Evolutionary conservation across 768 basidiomycete genomes (phyloP), one percentile per base, ranked within the genome.

Genomic region (Cystobasidium ongulense): DNA sequence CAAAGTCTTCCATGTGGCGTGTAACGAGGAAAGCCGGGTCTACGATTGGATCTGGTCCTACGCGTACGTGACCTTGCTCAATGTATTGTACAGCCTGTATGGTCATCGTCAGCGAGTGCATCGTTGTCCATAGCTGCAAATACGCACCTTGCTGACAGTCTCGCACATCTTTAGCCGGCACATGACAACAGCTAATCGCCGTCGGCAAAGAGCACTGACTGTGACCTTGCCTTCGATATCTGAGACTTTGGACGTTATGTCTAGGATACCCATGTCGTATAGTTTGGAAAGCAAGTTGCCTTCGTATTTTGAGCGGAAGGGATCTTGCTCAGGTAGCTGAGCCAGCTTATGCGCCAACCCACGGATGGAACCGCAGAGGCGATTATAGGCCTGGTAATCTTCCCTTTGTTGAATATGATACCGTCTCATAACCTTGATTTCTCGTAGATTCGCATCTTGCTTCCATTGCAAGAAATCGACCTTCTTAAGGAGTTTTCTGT

Each of bases 391-490:
- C 87, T 89, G 79, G 62, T 64, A 66, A 59, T 79, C 78, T 41
- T 79, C 78, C 29, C 72, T 83, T 82, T 93, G 86, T 79, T 97
- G 94, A 75, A 99, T 86, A 82, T 98, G 96, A 81, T 97, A 99
- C 72, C 93, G 84, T 23, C 95, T 87, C 87, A 98, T 90, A 68
- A 98, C 89, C 81, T 89, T 91, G 82, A 91, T 87, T 84, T 98
- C 96, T 50, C 94, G 87, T 18, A 88, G 82, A 80, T 88, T 89
- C 17, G 89, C 88, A 87, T 98, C 94, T 83, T 92, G 89, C 82
- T 92, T 98, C 95, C 95, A 98, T 91, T 95, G 81, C 74, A 97
- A 85, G 81, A 99, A 96, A 82, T 98, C 96, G 78, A 98, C 94
- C 83, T 96, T 93, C 81, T 70, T 38, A 21, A 59, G 38, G 7